Evolutionary conservation across 164 flowering plant genomes (phyloP), one percentile per base, ranked within the genome.

Genomic region (Chloranthus sessilifolius): DNA sequence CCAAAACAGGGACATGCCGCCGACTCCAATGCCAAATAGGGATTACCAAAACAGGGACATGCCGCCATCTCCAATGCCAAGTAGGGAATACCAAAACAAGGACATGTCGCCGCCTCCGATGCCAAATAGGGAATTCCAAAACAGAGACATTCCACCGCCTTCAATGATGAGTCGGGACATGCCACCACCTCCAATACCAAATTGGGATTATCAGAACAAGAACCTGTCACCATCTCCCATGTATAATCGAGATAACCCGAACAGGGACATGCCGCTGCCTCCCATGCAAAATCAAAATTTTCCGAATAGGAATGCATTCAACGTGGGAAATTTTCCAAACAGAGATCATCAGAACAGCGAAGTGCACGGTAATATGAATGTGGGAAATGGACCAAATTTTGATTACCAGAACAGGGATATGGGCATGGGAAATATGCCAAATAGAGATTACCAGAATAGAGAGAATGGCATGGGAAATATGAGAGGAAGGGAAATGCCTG

Each of bases 401-500:
- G 61, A 39, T 6, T 44, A 16, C 11, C 44, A 47, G 7, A 26
- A 1, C 5, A 26, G 38, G 39, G 45, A 56, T 14, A 48, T 26
- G 34, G 7, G 9, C 15, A 14, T n/a, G 21, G 53, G 47, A 7
- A 15, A 15, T 19, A 52, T 46, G 34, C 62, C 61, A n/a, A 56
- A 53, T 41, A 43, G 61, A 44, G 69, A 65, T 48, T 59, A 34
- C 62, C 68, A 58, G 55, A 67, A 43, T 35, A 29, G 31, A 34
- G 52, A 62, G 31, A 45, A 57, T 14, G 66, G 53, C 52, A 36
- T 22, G n/a, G 60, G 68, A 20, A 21, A n/a, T 50, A 36, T 34
- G 44, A 64, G 67, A 8, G 52, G 37, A 38, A 63, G 60, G 31
- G 66, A 64, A 12, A 35, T 65, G 43, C 66, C 72, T 23, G 70